These are phyloP conservation scores for Penicillium dipodomyicola DNA, from an alignment of 495 filamentous ascomycete genomes.

Conservation along the genomic window DNA sequence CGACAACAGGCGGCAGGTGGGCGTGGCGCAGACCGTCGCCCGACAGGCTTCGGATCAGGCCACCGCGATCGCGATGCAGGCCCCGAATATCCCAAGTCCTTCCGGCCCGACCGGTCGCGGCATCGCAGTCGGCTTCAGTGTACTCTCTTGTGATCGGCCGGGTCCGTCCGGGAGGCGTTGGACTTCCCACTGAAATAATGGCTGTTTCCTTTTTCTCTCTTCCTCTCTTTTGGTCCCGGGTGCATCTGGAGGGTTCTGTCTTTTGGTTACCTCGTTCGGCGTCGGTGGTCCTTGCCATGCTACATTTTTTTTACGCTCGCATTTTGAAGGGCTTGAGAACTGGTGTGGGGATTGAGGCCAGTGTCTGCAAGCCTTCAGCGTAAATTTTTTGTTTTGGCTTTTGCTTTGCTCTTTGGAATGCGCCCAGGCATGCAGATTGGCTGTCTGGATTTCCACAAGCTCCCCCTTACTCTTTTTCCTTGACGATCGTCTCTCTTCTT, in stretches of 20 bases:
- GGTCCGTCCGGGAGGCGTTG: slow-evolving; percentile 18
- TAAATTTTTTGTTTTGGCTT: neutral
- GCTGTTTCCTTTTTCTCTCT: slow-evolving; percentile 16
- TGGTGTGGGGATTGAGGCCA: neutral
- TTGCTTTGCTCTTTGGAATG: neutral
- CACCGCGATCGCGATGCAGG: slow-evolving; percentile 41
- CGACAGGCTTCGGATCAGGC: slow-evolving; percentile 34
- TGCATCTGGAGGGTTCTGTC: slow-evolving; percentile 35
- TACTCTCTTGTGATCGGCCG: slow-evolving; percentile 40
- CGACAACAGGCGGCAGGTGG: slow-evolving; percentile 54
- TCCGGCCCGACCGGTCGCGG: slow-evolving; percentile 42
- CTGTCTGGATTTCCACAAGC: neutral
- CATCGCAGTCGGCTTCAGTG: slow-evolving; percentile 43
- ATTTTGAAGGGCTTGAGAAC: slow-evolving; percentile 2
- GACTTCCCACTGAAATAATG: slow-evolving; percentile 8
- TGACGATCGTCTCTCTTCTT: neutral
- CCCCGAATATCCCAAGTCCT: slow-evolving; percentile 43
- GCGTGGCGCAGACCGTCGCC: slow-evolving; percentile 41
- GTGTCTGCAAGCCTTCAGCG: neutral
- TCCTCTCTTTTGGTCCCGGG: slow-evolving; percentile 29
- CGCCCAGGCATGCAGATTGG: neutral
- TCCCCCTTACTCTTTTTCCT: neutral
- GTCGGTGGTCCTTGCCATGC: slow-evolving; percentile 21
- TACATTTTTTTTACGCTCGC: slow-evolving; percentile 11
- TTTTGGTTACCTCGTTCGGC: slow-evolving; percentile 33